These are phyloP conservation scores for Drechslerella stenobrocha DNA, from an alignment of 2,329 filamentous ascomycete genomes.

Conservation along the genomic window DNA sequence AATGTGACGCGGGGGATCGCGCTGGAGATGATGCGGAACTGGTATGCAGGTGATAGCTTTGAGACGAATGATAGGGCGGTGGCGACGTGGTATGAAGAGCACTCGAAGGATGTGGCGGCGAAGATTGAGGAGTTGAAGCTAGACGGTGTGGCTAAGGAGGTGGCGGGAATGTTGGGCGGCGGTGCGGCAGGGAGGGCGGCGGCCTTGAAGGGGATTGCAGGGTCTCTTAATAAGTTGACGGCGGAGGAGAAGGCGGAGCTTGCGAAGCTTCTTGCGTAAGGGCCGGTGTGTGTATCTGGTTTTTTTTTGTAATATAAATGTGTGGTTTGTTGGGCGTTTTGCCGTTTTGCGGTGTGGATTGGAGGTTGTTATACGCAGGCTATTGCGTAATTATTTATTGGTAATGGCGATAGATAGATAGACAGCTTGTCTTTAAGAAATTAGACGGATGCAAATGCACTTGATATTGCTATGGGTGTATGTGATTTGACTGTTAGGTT, in stretches of 20 bases:
- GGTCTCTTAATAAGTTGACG: constrained; percentile 82
- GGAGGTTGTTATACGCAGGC: too few species aligned
- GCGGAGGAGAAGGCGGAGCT: constrained; percentile 83
- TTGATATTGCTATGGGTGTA: too few species aligned
- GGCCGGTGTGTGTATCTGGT: neutral
- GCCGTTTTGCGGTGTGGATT: too few species aligned
- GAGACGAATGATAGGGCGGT: constrained; percentile 78
- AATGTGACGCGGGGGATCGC: constrained; percentile 65
- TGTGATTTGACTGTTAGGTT: too few species aligned
- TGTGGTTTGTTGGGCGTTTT: too few species aligned
- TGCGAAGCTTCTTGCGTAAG: constrained; percentile 61
- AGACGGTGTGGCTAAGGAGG: constrained; percentile 70
- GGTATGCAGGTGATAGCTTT: constrained; percentile 65
- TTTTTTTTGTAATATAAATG: constrained; percentile 9
- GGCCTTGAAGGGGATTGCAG: constrained; percentile 80
- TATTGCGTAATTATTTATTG: too few species aligned
- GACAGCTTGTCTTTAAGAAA: too few species aligned
- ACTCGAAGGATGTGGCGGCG: constrained; percentile 76
- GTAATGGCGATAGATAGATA: too few species aligned
- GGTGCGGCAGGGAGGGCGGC: constrained; percentile 63
- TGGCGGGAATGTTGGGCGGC: constrained; percentile 69
- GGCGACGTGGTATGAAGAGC: constrained; percentile 93
- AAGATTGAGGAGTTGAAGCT: constrained; percentile 84
- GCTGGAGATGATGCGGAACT: constrained; percentile 76
- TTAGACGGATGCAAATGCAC: too few species aligned